Conservation (phyloP, 2,329 filamentous ascomycete genomes). For the Trichoderma endophyticum region DNA sequence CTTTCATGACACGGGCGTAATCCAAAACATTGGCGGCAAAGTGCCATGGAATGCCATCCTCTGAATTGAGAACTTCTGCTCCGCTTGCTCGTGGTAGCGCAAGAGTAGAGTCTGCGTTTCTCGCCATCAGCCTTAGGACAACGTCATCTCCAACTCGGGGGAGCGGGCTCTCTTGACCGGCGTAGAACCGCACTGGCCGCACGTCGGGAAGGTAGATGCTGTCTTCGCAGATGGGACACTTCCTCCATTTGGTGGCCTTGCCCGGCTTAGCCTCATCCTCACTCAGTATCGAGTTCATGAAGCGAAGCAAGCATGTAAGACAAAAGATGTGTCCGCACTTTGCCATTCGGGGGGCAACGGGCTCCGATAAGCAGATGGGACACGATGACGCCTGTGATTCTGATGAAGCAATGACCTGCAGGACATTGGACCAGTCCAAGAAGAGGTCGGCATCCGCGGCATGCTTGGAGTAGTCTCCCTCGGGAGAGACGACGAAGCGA, state of each 20-base stretch:
- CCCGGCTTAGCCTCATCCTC: slow-evolving; percentile 66
- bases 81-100: slow-evolving; percentile 80
- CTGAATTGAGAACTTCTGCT: slow-evolving; percentile 63
- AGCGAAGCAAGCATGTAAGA: slow-evolving; percentile 85
- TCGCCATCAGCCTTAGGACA: slow-evolving; percentile 79
- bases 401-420: slow-evolving; percentile 87
- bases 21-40: slow-evolving; percentile 91
- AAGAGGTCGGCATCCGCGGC: slow-evolving; percentile 83
- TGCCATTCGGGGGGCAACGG: slow-evolving; percentile 93
- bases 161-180: slow-evolving; percentile 77
- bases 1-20: slow-evolving; percentile 94
- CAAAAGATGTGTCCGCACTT: slow-evolving; percentile 98
- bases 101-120: slow-evolving; percentile 76
- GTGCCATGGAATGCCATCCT: slow-evolving; percentile 88
- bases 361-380: slow-evolving; percentile 90
- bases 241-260: slow-evolving; percentile 80
- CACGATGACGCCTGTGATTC: slow-evolving; percentile 86
- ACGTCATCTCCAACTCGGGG: slow-evolving; percentile 86
- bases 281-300: slow-evolving; percentile 80
- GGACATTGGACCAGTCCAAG: slow-evolving; percentile 83
- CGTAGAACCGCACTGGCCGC: slow-evolving; percentile 85
- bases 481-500: slow-evolving; percentile 87
- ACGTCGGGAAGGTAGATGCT: slow-evolving; percentile 89
- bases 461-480: slow-evolving; percentile 74
- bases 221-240: slow-evolving; percentile 95